A percentile compares a stretch with the other conserved stretches of the same genome.
Evolutionary conservation across 2,329 filamentous ascomycete genomes (phyloP).

Genomic region (Hirsutella thompsonii): DNA sequence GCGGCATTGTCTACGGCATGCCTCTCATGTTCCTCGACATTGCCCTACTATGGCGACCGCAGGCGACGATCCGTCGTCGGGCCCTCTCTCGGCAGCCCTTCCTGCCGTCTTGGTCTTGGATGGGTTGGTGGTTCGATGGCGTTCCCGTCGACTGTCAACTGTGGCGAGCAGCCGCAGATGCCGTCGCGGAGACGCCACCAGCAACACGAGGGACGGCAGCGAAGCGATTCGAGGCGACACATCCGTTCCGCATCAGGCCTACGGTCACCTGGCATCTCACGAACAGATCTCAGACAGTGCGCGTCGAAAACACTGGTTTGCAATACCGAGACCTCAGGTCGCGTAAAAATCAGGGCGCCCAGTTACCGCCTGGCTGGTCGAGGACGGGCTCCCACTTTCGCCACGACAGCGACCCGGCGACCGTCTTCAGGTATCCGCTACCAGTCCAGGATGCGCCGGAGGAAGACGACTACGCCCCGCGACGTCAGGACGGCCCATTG

Average conservation of each 20-base stretch:
- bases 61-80: slow-evolving; percentile 26
- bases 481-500: slow-evolving; percentile 15
- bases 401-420: slow-evolving; percentile 25
- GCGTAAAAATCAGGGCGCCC: slow-evolving; percentile 14
- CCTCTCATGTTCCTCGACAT: slow-evolving; percentile 32
- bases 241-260: slow-evolving; percentile 24
- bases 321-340: slow-evolving; percentile 25
- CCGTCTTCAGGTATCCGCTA: slow-evolving; percentile 28
- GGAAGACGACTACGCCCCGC: slow-evolving; percentile 15
- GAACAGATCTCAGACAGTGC: slow-evolving; percentile 20
- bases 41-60: slow-evolving; percentile 30
- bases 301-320: slow-evolving; percentile 23
- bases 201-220: slow-evolving; percentile 16
- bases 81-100: slow-evolving; percentile 22
- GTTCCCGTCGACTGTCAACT: slow-evolving; percentile 27
- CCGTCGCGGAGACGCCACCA: slow-evolving; percentile 23
- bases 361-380: slow-evolving; percentile 26
- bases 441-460: slow-evolving; percentile 22
- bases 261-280: slow-evolving; percentile 26
- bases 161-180: slow-evolving; percentile 30
- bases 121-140: slow-evolving; percentile 34
- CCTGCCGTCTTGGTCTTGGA: slow-evolving; percentile 33
- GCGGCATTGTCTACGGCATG: slow-evolving; percentile 32
- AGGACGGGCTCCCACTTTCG: slow-evolving; percentile 22
- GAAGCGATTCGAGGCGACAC: slow-evolving; percentile 22